phyloP scores from a whole-genome alignment of 176 grass and related monocot genomes.

The Alloteropsis semialata region DNA sequence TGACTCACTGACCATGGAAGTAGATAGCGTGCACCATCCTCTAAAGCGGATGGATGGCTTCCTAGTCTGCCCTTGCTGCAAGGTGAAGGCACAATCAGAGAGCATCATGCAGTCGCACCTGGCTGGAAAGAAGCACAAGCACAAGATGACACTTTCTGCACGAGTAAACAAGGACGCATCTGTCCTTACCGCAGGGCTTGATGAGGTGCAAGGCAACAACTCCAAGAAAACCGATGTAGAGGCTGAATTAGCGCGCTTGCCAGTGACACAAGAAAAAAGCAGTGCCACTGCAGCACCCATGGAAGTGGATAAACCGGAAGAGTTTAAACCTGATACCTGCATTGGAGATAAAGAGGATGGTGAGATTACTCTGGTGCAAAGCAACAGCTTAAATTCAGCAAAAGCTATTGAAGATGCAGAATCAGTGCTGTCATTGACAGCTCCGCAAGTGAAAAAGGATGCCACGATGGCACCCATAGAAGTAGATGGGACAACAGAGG shows the following conservation, averaged over 20 bases:
- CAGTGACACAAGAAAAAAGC: not conserved
- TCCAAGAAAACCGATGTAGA: not conserved
- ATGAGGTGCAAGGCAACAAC: not conserved
- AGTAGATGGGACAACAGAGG: not conserved
- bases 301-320: not conserved
- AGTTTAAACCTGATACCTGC: not conserved
- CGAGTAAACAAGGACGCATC: not conserved
- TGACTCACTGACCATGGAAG: not conserved
- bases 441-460: not conserved
- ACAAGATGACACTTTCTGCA: not conserved
- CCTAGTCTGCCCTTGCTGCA: not conserved
- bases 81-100: not conserved
- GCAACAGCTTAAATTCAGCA: not conserved
- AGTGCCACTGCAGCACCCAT: not conserved
- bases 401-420: not conserved
- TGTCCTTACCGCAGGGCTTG: not conserved
- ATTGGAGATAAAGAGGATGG: not conserved
- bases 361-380: not conserved
- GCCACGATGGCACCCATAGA: not conserved
- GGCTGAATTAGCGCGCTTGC: not conserved
- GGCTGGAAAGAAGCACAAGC: conserved; percentile 14
- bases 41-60: not conserved
- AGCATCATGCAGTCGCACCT: conserved; percentile 11
- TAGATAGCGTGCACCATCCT: not conserved
- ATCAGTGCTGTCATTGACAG: too few relatives aligned